phyloP scores from a whole-genome alignment of 2,329 filamentous ascomycete species.

The Cercospora beticola region DNA sequence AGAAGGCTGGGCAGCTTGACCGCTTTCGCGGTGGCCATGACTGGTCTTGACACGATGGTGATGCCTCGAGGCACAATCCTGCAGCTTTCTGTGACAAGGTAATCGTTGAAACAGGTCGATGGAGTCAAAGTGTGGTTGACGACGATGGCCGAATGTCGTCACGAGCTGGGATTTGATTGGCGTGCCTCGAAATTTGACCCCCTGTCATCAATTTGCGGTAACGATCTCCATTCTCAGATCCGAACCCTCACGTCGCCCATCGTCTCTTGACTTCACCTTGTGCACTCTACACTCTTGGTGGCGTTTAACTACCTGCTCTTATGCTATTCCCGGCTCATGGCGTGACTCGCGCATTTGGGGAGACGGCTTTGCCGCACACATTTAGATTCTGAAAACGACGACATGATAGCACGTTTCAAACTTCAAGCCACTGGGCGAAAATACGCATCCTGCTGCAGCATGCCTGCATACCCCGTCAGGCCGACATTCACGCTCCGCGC shows the following conservation, averaged over 20 bases:
- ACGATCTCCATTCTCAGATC: background rate
- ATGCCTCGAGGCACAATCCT: slow-evolving; percentile 6
- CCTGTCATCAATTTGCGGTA: slow-evolving; percentile 4
- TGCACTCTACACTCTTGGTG: background rate
- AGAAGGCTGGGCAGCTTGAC: slow-evolving; percentile 51
- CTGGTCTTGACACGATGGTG: slow-evolving; percentile 1
- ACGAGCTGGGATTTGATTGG: slow-evolving; percentile 4
- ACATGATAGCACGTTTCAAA: background rate
- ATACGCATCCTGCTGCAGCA: background rate
- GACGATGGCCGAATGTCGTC: background rate
- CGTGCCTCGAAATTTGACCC: slow-evolving; percentile 9
- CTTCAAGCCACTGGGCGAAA: background rate
- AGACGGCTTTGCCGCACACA: background rate
- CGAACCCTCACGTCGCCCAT: background rate
- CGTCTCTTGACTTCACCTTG: slow-evolving; percentile 7
- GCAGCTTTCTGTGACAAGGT: slow-evolving; percentile 3
- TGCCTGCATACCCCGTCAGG: background rate
- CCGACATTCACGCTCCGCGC: background rate
- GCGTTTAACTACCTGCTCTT: background rate
- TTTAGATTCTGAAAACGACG: background rate
- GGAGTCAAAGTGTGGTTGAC: slow-evolving; percentile 7
- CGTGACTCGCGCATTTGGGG: background rate
- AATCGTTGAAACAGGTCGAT: slow-evolving; percentile 16
- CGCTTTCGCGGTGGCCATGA: slow-evolving; percentile 19
- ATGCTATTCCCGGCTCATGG: background rate